Conservation (phyloP, 2,329 filamentous ascomycete species). For the Achaetomium macrosporum region DNA sequence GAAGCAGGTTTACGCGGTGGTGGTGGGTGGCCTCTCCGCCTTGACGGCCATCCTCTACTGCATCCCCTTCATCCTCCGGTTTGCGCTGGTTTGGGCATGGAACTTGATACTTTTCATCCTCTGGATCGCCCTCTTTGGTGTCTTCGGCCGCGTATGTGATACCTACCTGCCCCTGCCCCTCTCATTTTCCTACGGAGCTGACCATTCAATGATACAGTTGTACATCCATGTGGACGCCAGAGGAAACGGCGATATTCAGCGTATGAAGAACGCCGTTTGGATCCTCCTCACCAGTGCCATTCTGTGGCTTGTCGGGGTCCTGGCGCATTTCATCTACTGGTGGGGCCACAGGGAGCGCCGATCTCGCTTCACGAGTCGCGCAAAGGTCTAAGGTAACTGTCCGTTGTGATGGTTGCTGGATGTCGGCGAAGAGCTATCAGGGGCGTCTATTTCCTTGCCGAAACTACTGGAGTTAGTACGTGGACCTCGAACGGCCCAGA, state of each 20-base stretch:
- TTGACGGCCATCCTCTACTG: slow-evolving; percentile 61
- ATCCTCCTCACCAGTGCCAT: slow-evolving; percentile 68
- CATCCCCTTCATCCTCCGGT: slow-evolving; percentile 53
- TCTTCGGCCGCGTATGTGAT: slow-evolving; percentile 64
- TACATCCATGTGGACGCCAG: slow-evolving; percentile 66
- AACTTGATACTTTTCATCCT: slow-evolving; percentile 68
- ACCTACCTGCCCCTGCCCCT: too few relatives aligned
- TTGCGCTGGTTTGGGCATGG: slow-evolving; percentile 57
- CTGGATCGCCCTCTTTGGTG: slow-evolving; percentile 75
- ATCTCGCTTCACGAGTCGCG: slow-evolving; percentile 55
- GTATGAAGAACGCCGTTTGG: slow-evolving; percentile 87
- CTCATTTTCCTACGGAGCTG: neutral
- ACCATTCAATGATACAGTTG: slow-evolving; percentile 38
- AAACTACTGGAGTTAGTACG: too few relatives aligned
- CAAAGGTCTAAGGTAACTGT: slow-evolving; percentile 40
- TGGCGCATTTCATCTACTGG: slow-evolving; percentile 54
- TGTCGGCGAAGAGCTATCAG: too few relatives aligned
- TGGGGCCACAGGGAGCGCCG: slow-evolving; percentile 47
- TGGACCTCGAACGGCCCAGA: too few relatives aligned
- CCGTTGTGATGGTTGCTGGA: neutral
- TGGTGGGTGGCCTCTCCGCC: slow-evolving; percentile 60
- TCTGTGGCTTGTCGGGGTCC: slow-evolving; percentile 65
- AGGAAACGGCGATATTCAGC: slow-evolving; percentile 55
- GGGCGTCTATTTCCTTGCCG: too few relatives aligned
- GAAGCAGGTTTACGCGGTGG: slow-evolving; percentile 61